A percentile compares a stretch with the other conserved stretches of the same genome.
Conservation (phyloP, 257 asterid genomes). For the Nicotiana sylvestris region DNA sequence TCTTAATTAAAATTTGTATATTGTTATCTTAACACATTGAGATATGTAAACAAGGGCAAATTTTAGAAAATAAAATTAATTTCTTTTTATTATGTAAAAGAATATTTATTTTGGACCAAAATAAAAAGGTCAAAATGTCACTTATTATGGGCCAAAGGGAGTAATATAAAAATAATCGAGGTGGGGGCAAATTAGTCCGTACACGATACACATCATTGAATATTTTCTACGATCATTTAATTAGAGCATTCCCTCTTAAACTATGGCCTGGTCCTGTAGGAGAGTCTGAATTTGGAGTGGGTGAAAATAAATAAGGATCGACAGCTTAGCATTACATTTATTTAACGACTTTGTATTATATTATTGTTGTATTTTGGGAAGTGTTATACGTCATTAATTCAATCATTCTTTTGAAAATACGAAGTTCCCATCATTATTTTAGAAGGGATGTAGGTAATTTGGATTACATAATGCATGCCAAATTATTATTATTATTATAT, state of each 20-base stretch:
- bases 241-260: neutral
- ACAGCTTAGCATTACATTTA: neutral
- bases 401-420: neutral
- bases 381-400: neutral
- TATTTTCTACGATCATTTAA: neutral
- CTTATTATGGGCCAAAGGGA: too few species aligned
- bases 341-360: neutral
- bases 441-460: constrained; percentile 10
- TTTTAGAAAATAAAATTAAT: too few species aligned
- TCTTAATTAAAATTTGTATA: too few species aligned
- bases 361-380: neutral
- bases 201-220: neutral
- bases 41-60: too few species aligned
- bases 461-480: constrained; percentile 17
- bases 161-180: neutral
- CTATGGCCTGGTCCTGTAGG: neutral
- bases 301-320: neutral
- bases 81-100: too few species aligned
- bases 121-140: neutral
- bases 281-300: neutral
- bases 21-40: too few species aligned
- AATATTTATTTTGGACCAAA: too few species aligned
- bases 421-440: neutral
- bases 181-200: neutral
- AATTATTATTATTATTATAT: constrained; percentile 6